A percentile compares a stretch with the other conserved stretches of the same genome.
Conservation (phyloP, 495 filamentous ascomycete genomes). For the Podospora australis region DNA sequence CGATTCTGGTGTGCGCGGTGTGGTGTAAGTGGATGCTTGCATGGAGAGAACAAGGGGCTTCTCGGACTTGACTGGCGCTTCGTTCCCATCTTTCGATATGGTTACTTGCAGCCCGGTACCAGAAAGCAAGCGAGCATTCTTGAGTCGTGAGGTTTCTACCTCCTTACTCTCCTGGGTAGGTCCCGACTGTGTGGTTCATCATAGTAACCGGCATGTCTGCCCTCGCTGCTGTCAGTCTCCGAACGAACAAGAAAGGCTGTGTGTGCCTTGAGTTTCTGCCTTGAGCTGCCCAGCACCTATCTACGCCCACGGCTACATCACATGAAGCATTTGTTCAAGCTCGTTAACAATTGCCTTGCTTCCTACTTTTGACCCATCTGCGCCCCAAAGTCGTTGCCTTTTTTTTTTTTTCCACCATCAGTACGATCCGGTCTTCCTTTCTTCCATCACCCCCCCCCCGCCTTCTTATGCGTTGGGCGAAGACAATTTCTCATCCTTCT, state of each 20-base stretch:
- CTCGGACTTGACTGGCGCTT: neutral
- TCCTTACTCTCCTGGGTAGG: neutral
- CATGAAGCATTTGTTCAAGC: too few relatives aligned
- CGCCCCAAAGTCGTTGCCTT: neutral
- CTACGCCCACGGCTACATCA: too few relatives aligned
- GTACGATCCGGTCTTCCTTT: neutral
- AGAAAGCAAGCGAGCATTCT: neutral
- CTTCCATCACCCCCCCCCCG: too few relatives aligned
- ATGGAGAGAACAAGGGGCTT: neutral
- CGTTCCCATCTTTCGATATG: too few relatives aligned
- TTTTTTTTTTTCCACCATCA: neutral
- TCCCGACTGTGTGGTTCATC: neutral
- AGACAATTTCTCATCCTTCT: too few relatives aligned
- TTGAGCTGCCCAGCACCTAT: too few relatives aligned
- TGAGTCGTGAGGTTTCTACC: neutral
- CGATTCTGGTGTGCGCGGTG: too few relatives aligned
- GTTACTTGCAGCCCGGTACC: too few relatives aligned
- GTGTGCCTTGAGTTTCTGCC: constrained; percentile 11
- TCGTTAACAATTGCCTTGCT: too few relatives aligned
- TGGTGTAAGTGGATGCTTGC: neutral
- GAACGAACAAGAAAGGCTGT: neutral
- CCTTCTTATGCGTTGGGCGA: too few relatives aligned
- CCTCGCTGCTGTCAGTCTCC: neutral
- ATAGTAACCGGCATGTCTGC: neutral
- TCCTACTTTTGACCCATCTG: too few relatives aligned